Percentiles rank a stretch among this genome's conserved stretches.
These are phyloP conservation scores for Lizanozyma gosingica DNA, from an alignment of 1,139 yeast genomes.

Conservation along the genomic window DNA sequence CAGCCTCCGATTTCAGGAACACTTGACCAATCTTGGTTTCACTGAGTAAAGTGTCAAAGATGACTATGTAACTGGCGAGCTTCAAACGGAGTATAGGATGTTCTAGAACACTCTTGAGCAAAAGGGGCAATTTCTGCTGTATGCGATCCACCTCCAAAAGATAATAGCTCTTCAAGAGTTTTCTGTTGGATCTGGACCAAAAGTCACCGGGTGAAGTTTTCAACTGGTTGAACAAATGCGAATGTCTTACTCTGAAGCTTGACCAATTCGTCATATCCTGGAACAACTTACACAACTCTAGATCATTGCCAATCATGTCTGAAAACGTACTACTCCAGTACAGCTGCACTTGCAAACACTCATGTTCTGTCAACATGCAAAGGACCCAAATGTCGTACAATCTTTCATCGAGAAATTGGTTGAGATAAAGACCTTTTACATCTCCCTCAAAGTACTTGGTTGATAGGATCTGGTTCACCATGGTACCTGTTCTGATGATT, in stretches of 20 bases:
- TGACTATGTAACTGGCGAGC: neutral
- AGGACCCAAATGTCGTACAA: slow-evolving; percentile 27
- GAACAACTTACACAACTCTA: slow-evolving; percentile 6
- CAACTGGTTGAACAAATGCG: slow-evolving; percentile 12
- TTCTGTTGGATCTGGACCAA: neutral
- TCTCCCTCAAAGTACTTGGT: slow-evolving; percentile 8
- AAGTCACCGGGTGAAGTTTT: neutral
- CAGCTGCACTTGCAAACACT: slow-evolving; percentile 4
- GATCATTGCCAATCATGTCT: neutral
- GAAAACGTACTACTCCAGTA: slow-evolving; percentile 7
- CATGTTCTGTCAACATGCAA: slow-evolving; percentile 18
- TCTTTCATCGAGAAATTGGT: slow-evolving; percentile 18
- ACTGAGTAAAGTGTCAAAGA: neutral
- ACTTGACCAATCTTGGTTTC: neutral
- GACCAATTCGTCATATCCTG: slow-evolving; percentile 19
- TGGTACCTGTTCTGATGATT: slow-evolving; percentile 11
- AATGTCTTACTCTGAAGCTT: slow-evolving; percentile 16
- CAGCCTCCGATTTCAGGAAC: neutral
- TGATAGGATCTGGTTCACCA: slow-evolving; percentile 8
- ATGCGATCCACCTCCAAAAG: neutral
- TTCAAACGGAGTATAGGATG: neutral
- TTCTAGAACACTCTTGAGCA: neutral
- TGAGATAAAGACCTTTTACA: slow-evolving; percentile 10
- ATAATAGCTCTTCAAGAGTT: neutral
- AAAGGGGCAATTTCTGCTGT: neutral